These are phyloP conservation scores for Fusarium sublunatum DNA, from an alignment of 2,329 filamentous ascomycete species.

Conservation along the genomic window DNA sequence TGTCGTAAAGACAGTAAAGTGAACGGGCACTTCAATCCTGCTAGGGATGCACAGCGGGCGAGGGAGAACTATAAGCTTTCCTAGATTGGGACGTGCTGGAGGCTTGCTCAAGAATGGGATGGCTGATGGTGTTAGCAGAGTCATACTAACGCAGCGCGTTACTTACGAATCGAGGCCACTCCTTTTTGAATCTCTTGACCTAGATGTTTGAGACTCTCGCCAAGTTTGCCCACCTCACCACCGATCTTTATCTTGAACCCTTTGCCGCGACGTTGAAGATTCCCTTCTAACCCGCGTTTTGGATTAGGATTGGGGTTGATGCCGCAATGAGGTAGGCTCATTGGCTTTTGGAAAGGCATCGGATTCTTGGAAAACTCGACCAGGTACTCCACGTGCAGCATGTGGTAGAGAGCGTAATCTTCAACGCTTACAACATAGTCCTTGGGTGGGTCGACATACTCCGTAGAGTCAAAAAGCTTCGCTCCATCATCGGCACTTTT, in stretches of 20 bases:
- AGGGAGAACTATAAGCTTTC: background rate
- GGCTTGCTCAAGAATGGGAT: background rate
- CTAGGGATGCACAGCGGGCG: background rate
- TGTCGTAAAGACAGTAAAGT: background rate
- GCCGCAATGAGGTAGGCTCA: background rate
- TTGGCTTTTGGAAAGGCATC: background rate
- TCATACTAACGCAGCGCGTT: background rate
- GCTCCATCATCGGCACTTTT: too few relatives aligned
- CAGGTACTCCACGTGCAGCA: background rate
- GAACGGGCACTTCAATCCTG: background rate
- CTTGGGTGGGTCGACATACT: too few relatives aligned
- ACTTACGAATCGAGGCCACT: background rate
- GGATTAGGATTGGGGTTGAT: background rate
- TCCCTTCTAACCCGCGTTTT: background rate
- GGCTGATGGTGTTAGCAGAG: background rate
- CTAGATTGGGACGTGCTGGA: background rate
- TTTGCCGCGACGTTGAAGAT: background rate
- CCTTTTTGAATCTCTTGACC: background rate
- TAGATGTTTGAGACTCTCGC: background rate
- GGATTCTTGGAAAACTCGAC: background rate
- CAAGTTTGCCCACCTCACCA: background rate
- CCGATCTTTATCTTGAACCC: background rate
- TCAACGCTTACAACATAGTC: too few relatives aligned
- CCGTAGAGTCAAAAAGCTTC: too few relatives aligned
- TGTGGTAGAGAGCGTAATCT: background rate